Conservation (phyloP, 345 rosid genomes). For the Sisymbrium altissimum region DNA sequence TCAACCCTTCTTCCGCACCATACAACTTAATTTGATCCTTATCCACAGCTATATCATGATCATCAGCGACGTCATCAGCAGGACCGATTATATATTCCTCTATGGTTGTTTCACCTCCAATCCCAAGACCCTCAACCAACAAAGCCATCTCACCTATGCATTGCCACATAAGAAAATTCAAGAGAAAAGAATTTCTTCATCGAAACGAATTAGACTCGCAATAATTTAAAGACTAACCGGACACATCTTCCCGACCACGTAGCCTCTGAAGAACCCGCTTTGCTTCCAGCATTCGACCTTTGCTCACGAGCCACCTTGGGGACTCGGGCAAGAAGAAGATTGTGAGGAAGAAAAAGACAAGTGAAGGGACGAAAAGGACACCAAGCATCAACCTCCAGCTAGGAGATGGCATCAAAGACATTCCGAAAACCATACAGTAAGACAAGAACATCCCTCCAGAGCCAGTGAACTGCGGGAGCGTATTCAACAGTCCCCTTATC, state of each 20-base stretch:
- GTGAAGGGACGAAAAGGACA: slow-evolving; percentile 79
- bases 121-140: slow-evolving; percentile 87
- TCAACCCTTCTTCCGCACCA: slow-evolving; percentile 77
- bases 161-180: slow-evolving; percentile 16
- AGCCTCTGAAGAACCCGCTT: slow-evolving; percentile 76
- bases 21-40: slow-evolving; percentile 80
- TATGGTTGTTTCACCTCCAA: slow-evolving; percentile 77
- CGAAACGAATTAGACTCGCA: neutral
- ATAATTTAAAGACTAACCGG: slow-evolving; percentile 53
- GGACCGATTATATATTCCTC: slow-evolving; percentile 92
- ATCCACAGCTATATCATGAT: slow-evolving; percentile 59
- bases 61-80: slow-evolving; percentile 48
- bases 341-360: slow-evolving; percentile 54
- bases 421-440: slow-evolving; percentile 87
- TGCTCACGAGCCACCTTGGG: slow-evolving; percentile 97
- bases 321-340: slow-evolving; percentile 89
- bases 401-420: slow-evolving; percentile 69
- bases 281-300: slow-evolving; percentile 92
- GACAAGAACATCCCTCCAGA: slow-evolving; percentile 90
- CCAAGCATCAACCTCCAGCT: slow-evolving; percentile 99
- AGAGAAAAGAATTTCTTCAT: neutral
- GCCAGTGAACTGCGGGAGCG: slow-evolving; percentile 94
- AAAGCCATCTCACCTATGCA: slow-evolving; percentile 98
- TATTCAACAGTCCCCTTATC: slow-evolving; percentile 78
- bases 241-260: slow-evolving; percentile 80